Conservation (phyloP, 306 rosid species). For the Trichosanthes truncata region DNA sequence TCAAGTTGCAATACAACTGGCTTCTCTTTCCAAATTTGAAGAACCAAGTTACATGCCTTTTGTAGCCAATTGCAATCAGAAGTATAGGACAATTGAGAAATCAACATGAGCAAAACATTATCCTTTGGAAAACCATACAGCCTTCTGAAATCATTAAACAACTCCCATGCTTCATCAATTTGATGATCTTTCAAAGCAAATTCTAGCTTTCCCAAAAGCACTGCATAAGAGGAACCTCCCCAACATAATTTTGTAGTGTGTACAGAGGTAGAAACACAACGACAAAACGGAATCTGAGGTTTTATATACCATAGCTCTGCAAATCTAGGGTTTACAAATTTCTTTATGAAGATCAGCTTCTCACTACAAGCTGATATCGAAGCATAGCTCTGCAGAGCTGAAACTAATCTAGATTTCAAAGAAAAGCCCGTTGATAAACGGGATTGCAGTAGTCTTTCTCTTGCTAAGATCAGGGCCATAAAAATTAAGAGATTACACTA, state of each 20-base stretch:
- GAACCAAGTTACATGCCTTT: conserved; percentile 54
- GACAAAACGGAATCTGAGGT: conserved; percentile 11
- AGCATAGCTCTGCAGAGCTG: conserved; percentile 14
- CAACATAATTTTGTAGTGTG: conserved; percentile 40
- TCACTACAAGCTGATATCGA: not conserved
- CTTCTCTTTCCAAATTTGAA: conserved; percentile 35
- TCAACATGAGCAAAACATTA: conserved; percentile 37
- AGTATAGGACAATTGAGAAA: conserved; percentile 49
- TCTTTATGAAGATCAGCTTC: not conserved
- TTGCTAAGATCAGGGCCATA: conserved; percentile 11
- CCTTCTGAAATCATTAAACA: conserved; percentile 46
- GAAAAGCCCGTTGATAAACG: not conserved
- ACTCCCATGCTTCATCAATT: conserved; percentile 59
- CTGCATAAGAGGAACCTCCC: conserved; percentile 59
- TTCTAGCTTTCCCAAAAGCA: conserved; percentile 45
- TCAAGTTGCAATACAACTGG: conserved; percentile 40
- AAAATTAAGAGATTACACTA: not conserved
- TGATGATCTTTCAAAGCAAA: conserved; percentile 38
- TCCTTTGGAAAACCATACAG: conserved; percentile 65
- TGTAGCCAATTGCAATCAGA: conserved; percentile 35
- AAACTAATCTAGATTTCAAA: conserved; percentile 16
- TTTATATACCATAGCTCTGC: conserved; percentile 5
- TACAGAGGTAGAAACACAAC: conserved; percentile 19
- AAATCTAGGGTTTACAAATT: conserved; percentile 4
- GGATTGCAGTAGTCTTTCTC: not conserved